phyloP scores from a whole-genome alignment of 2,329 filamentous ascomycete species.

The Pseudogymnoascus sp. region DNA sequence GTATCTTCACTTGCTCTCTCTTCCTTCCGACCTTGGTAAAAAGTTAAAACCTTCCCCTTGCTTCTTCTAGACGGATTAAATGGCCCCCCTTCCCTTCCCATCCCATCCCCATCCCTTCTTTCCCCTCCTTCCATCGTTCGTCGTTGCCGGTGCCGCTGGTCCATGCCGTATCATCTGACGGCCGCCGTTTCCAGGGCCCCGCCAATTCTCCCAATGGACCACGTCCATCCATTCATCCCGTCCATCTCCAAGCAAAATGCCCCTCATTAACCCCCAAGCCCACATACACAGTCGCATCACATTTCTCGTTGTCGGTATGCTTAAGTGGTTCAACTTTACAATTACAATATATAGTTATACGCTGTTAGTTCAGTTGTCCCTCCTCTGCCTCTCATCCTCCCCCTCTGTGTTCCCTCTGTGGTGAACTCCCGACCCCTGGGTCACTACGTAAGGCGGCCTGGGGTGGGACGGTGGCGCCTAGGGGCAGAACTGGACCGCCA shows the following conservation, averaged over 20 bases:
- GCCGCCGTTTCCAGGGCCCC: neutral
- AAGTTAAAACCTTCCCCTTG: neutral
- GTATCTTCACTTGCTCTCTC: neutral
- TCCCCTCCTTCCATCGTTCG: neutral
- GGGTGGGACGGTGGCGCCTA: conserved; percentile 4
- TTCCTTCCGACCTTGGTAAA: neutral
- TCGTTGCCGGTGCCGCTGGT: neutral
- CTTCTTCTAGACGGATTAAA: neutral
- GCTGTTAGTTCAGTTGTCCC: neutral
- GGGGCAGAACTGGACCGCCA: neutral
- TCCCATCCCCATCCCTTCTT: neutral
- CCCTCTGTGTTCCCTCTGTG: neutral
- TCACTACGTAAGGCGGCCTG: conserved; percentile 8
- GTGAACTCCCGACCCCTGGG: conserved; percentile 7
- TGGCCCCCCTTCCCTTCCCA: neutral
- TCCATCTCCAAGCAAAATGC: neutral
- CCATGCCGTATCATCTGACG: conserved; percentile 6
- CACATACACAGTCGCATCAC: conserved; percentile 1
- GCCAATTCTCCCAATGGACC: neutral
- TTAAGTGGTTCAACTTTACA: neutral
- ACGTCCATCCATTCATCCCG: conserved; percentile 1
- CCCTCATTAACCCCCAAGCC: neutral
- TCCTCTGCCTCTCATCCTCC: neutral
- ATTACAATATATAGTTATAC: neutral
- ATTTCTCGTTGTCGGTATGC: neutral